Evolutionary conservation across 441 rosid species (phyloP).

Genomic region (Adansonia rubrostipa): DNA sequence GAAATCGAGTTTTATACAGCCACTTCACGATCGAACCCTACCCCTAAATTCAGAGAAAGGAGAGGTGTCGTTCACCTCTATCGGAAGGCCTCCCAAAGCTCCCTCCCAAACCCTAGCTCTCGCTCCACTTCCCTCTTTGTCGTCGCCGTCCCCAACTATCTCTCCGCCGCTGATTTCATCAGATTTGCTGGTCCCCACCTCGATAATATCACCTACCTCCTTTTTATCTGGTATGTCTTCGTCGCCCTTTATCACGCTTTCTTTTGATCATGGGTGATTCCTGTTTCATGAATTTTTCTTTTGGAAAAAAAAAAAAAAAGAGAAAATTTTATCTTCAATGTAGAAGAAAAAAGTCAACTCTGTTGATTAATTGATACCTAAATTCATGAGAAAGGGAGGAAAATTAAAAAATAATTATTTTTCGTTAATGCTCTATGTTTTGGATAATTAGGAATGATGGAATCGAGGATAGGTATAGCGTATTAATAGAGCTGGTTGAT

Average conservation of each 20-base stretch:
- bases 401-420: background rate
- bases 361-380: background rate
- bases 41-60: constrained; percentile 57
- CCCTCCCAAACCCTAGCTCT: constrained; percentile 68
- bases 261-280: background rate
- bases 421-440: background rate
- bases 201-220: constrained; percentile 52
- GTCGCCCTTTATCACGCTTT: background rate
- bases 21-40: constrained; percentile 35
- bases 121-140: constrained; percentile 75
- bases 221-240: constrained; percentile 62
- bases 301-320: background rate
- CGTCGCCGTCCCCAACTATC: constrained; percentile 88
- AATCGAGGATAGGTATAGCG: constrained; percentile 92
- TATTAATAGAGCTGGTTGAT: constrained; percentile 60
- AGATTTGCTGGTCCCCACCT: constrained; percentile 61
- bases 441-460: constrained; percentile 87
- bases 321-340: background rate
- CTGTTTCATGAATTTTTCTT: background rate
- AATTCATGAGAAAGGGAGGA: background rate
- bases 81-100: constrained; percentile 60
- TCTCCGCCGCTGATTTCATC: constrained; percentile 73
- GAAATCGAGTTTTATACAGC: constrained; percentile 54
- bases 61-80: constrained; percentile 80
- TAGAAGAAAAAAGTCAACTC: background rate